Base-by-base conservation (phyloP, 495 filamentous ascomycete genomes). In the Penicillium egyptiacum region DNA sequence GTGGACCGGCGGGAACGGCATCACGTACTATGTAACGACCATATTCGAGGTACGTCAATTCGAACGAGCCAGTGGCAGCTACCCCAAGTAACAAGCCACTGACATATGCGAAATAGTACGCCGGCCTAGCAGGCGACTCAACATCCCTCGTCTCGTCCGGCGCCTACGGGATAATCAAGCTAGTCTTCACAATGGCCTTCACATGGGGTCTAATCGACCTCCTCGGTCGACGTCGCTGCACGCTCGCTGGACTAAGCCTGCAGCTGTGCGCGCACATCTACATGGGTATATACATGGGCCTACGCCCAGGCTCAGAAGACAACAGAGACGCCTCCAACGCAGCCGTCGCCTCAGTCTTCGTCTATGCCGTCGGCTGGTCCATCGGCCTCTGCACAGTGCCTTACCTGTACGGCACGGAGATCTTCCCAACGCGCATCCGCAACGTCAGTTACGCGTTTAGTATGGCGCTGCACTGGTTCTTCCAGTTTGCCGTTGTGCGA, bases 371-470 rank as follows among this genome's bases (percentile, higher is more conserved):
- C 41, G 76, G 76, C 60, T 79, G 76, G 76, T 79, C 76, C 46
- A 62, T 79, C 64, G 76, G 76, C n/a, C 76, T 79, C 39, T 79
- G 75, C 57, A 79, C 74, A 3, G 70, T 78, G n/a, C 76, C 76
- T 5, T 78, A 75, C 52, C 65, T 79, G 2, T 79, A 79, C 62
- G 76, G 75, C 10, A 74, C 75, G 3, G 76, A 79, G 59, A 75
- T 79, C 19, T 79, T 78, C 60, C 75, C 75, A 17, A 79, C 73
- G 1, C 69, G 73, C 40, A 76, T 78, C 55, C 73, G 76, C 25
- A 76, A 73, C 50, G 63, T 75, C 16, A 69, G 73, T 53, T 78
- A 79, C 49, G 74, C 73, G 5, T 55, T 64, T 42, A 77, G 73
- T 40, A 79, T 78, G 75, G 66, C 66, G 0, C 56, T 78, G 26